Percentiles rank a stretch among this genome's conserved stretches.
Evolutionary conservation across 805 yeast genomes (phyloP).

Genomic region (Nakazawaea sp.): DNA sequence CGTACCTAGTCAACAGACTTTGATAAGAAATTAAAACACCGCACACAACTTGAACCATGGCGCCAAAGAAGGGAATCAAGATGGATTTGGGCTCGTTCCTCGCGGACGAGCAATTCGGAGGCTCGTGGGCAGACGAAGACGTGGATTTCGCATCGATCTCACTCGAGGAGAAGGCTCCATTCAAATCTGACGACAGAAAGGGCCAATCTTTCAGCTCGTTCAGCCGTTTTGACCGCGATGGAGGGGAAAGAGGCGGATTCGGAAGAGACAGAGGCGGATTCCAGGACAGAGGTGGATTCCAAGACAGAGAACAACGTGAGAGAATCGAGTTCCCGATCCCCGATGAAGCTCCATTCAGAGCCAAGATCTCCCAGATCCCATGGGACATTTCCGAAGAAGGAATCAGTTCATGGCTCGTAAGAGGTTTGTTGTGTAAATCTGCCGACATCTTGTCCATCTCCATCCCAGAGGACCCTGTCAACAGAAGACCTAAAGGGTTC

Average conservation of each 20-base stretch:
- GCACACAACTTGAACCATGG: too few species aligned
- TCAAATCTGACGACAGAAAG: not conserved
- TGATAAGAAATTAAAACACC: too few species aligned
- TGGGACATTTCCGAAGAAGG: slow-evolving; percentile 69
- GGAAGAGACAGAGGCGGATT: slow-evolving; percentile 17
- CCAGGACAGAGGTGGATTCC: slow-evolving; percentile 17
- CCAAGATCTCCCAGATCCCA: slow-evolving; percentile 82
- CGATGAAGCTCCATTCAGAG: slow-evolving; percentile 85
- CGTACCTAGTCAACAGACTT: too few species aligned
- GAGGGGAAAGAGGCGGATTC: slow-evolving; percentile 8
- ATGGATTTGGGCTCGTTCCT: slow-evolving; percentile 87
- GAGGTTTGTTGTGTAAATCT: slow-evolving; percentile 40
- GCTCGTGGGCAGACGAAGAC: slow-evolving; percentile 79
- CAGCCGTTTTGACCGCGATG: too few species aligned
- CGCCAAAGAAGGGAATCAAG: slow-evolving; percentile 61
- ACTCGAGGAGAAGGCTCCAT: slow-evolving; percentile 30
- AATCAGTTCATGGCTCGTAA: slow-evolving; percentile 54
- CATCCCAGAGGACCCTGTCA: slow-evolving; percentile 63
- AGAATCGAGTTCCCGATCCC: slow-evolving; percentile 82
- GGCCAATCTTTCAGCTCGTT: too few species aligned
- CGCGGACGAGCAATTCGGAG: slow-evolving; percentile 66
- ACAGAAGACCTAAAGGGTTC: slow-evolving; percentile 56
- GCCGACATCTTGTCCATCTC: slow-evolving; percentile 45
- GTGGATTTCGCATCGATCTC: slow-evolving; percentile 63
- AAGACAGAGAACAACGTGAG: slow-evolving; percentile 31